Evolutionary conservation across 208 protist genomes (phyloP), one percentile per base, ranked within the genome.

Genomic region (Acanthamoeba divionensis): DNA sequence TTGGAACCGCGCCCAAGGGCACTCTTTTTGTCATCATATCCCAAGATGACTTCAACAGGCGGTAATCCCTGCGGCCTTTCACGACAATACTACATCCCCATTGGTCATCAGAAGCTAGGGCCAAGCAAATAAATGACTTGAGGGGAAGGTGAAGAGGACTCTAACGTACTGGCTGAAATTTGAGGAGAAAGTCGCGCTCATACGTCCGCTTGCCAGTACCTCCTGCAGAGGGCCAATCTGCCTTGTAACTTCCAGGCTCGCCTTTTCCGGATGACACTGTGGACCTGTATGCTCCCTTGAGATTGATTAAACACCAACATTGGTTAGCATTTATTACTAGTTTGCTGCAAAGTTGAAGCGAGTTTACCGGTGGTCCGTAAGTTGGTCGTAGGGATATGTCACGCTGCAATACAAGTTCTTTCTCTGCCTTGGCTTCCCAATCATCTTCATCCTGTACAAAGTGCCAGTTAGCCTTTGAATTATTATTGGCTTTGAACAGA

Each of bases 381-480:
- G 18, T 83, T 8, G 73, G 73, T 10, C 73, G 41, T 31, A 83
- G 73, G 8, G 73, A 83, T 21, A 83, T 62, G 6, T 83, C 73
- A 31, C 62, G 55, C 31, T 83, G 47, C 45, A 83, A 52, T 13
- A 62, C 41, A 12, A 83, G 73, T 38, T 83, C 73, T 31, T 79
- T 79, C 33, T 83, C 73, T n/a, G 73, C 73, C 50, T 83, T 83
- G 73, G 31, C 73, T 38, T 83, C 73, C 73, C 73, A 83, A 38
- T 83, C 73, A 33, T 83, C 73, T 29, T 83, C 73, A 33, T 83
- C 73, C 47, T 83, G 47, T 79, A 1, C 21, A 31, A 38, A 45
- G 6, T 21, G 12, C 0, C 12, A 29, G 21, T 18, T 45, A 69
- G 12, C 18, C 2, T 38, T 12, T 7, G 36, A 31, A 66, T 65